Evolutionary conservation across 169 alveolate genomes (phyloP).

Genomic region (Perkinsus chesapeaki): DNA sequence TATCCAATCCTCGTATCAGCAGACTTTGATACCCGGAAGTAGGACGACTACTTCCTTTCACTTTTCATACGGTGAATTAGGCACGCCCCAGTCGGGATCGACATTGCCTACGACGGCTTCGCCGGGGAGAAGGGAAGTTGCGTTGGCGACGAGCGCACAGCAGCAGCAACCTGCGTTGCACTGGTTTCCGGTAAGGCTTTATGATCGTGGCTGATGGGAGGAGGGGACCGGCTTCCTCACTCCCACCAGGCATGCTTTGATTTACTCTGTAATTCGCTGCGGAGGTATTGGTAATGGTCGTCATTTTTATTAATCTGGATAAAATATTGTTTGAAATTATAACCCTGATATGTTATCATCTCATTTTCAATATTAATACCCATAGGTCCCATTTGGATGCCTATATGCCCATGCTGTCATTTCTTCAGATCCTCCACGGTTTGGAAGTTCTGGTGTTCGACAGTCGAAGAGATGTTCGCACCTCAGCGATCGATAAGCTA

Average conservation of each 20-base stretch:
- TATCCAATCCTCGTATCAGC: background rate
- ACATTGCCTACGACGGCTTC: background rate
- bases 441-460: background rate
- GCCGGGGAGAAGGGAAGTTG: background rate
- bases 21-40: background rate
- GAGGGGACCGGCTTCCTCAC: background rate
- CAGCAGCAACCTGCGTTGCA: background rate
- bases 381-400: no score
- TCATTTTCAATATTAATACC: no score
- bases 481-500: background rate
- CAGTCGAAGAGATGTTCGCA: slow-evolving; percentile 8
- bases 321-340: background rate
- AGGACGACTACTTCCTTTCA: background rate
- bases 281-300: no score
- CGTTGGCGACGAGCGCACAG: background rate
- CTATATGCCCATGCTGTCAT: no score
- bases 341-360: background rate
- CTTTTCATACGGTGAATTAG: background rate
- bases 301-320: no score
- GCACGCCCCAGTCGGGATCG: background rate
- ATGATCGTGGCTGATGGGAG: background rate
- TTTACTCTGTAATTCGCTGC: no score
- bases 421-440: background rate
- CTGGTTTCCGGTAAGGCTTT: background rate
- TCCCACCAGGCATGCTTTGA: no score